Conservation (phyloP, 805 yeast genomes). For the Starmerella vaccinii region DNA sequence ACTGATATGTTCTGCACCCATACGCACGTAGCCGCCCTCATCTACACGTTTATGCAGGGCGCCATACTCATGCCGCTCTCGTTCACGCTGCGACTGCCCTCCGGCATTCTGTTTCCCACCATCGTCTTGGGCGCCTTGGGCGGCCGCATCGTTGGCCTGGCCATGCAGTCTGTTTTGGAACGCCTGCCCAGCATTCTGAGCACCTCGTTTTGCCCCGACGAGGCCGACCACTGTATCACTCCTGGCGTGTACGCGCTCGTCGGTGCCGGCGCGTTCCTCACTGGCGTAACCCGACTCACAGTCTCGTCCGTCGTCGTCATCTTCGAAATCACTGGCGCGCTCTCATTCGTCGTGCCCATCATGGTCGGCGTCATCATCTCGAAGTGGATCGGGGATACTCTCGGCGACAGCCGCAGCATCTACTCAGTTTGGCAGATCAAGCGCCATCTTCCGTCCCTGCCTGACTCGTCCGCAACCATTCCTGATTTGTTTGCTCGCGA, state of each 20-base stretch:
- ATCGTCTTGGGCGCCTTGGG: conserved; percentile 95
- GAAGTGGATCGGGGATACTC: conserved; percentile 58
- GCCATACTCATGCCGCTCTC: conserved; percentile 55
- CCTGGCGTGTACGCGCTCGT: conserved; percentile 85
- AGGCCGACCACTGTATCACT: conserved; percentile 46
- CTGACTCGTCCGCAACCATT: conserved; percentile 9
- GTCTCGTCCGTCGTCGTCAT: conserved; percentile 70
- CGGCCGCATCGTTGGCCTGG: conserved; percentile 76
- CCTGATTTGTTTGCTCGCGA: conserved; percentile 16
- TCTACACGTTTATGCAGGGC: conserved; percentile 41
- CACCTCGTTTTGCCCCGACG: conserved; percentile 34
- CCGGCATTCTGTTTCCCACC: conserved; percentile 95
- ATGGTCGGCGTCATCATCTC: conserved; percentile 74
- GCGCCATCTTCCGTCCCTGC: conserved; percentile 12
- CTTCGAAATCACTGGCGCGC: conserved; percentile 78
- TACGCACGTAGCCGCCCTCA: conserved; percentile 25
- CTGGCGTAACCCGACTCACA: conserved; percentile 73
- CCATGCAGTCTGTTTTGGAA: conserved; percentile 62
- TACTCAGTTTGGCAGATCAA: conserved; percentile 8
- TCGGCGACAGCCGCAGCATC: conserved; percentile 42
- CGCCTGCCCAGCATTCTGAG: conserved; percentile 20
- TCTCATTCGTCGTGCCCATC: conserved; percentile 71
- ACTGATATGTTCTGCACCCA: conserved; percentile 16
- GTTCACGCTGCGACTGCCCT: conserved; percentile 67
- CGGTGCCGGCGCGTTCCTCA: conserved; percentile 73